phyloP scores from a whole-genome alignment of 2,329 filamentous ascomycete species.

The Sclerotinia trifoliorum region DNA sequence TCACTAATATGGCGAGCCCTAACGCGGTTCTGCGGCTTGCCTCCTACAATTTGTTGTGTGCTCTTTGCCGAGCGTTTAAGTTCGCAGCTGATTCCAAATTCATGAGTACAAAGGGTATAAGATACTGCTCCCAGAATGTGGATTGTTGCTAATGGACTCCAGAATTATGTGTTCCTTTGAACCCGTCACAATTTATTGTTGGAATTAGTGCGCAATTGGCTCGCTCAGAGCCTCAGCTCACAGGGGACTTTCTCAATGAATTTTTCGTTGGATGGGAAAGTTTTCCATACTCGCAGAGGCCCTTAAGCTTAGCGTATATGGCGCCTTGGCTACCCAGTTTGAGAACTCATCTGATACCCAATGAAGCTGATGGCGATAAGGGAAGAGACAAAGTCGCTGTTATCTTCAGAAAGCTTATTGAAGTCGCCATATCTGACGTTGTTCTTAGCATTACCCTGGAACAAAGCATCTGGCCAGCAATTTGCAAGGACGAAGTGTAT shows the following conservation, averaged over 20 bases:
- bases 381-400: constrained; percentile 62
- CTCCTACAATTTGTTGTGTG: constrained; percentile 66
- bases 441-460: constrained; percentile 60
- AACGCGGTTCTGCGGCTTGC: constrained; percentile 60
- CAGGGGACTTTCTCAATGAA: constrained; percentile 68
- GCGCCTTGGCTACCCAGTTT: constrained; percentile 65
- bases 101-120: constrained; percentile 59
- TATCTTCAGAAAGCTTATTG: constrained; percentile 65
- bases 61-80: constrained; percentile 66
- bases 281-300: constrained; percentile 65
- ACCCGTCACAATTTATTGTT: constrained; percentile 63
- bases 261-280: constrained; percentile 73
- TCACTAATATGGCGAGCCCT: constrained; percentile 64
- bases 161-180: constrained; percentile 63
- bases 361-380: constrained; percentile 63
- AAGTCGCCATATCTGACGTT: constrained; percentile 61
- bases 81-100: constrained; percentile 62
- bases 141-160: constrained; percentile 23
- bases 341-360: constrained; percentile 57
- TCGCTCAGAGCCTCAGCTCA: constrained; percentile 62
- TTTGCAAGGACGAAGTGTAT: constrained; percentile 63
- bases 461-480: constrained; percentile 63
- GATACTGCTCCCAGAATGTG: not conserved
- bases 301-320: constrained; percentile 67
- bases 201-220: constrained; percentile 64